phyloP scores from a whole-genome alignment of 306 rosid species.

The Medicago truncatula region MtrunA17r5.0-ANR NC_053048.1:36416501-36417000 shows the following conservation, averaged over 20 bases:
- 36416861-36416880: too few relatives aligned
- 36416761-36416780: constrained; percentile 42
- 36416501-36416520: constrained; percentile 40
- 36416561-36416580: constrained; percentile 53
- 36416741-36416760: constrained; percentile 49
- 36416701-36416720: constrained; percentile 56
- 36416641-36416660: constrained; percentile 58
- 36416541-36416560: constrained; percentile 38
- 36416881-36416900: too few relatives aligned
- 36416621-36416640: constrained; percentile 49
- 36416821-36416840: neutral
- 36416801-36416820: constrained; percentile 24
- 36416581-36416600: constrained; percentile 62
- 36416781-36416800: constrained; percentile 26
- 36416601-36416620: constrained; percentile 43
- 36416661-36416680: constrained; percentile 62
- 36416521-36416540: constrained; percentile 52
- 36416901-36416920: too few relatives aligned
- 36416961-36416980: too few relatives aligned
- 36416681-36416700: constrained; percentile 59
- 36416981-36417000: too few relatives aligned
- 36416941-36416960: too few relatives aligned
- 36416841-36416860: too few relatives aligned
- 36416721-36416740: constrained; percentile 59
- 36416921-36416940: too few relatives aligned